A percentile compares a stretch with the other conserved stretches of the same genome.
Evolutionary conservation across 148 eudicot species (phyloP).

Genomic region (Camellia granthamiana): DNA sequence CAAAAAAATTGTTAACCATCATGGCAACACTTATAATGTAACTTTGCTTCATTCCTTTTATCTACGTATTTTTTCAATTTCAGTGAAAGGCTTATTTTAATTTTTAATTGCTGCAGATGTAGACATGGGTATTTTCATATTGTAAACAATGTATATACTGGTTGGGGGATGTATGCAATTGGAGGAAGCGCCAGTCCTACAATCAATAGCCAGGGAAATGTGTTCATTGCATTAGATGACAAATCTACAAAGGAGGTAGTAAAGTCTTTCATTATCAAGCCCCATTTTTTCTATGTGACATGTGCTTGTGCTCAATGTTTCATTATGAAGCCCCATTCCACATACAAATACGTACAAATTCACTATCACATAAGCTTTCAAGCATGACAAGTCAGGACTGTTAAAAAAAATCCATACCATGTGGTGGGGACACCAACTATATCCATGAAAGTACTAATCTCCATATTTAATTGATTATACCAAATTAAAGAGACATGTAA

Average conservation of each 20-base stretch:
- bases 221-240: conserved; percentile 19
- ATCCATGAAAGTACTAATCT: conserved; percentile 4
- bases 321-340: background rate
- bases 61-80: too few relatives aligned
- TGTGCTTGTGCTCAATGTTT: too few relatives aligned
- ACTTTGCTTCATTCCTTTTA: background rate
- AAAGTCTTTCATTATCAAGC: background rate
- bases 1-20: background rate
- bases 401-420: background rate
- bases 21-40: background rate
- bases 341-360: background rate
- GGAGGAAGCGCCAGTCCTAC: conserved; percentile 30
- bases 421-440: background rate
- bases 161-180: conserved; percentile 29
- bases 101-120: conserved; percentile 17
- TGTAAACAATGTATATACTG: conserved; percentile 23
- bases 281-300: too few relatives aligned
- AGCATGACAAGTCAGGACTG: background rate
- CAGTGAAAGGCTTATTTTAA: too few relatives aligned
- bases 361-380: background rate
- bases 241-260: conserved; percentile 23
- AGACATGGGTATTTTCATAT: conserved; percentile 29
- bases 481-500: background rate
- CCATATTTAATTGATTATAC: background rate
- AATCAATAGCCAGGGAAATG: conserved; percentile 29